Conservation (phyloP, 805 yeast species). For the Pichia thaimueangensis region DNA sequence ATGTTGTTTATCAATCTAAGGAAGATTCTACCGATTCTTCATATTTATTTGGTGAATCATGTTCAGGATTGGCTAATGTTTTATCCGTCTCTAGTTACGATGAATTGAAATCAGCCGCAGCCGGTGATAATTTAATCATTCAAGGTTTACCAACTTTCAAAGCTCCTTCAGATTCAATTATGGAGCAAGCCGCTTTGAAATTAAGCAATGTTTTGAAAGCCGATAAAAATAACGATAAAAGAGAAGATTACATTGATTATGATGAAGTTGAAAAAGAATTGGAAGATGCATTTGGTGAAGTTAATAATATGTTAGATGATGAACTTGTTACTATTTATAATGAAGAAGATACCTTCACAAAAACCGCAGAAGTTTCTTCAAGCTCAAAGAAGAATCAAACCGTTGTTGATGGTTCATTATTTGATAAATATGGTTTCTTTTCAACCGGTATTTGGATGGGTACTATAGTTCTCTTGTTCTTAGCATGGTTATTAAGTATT, state of each 20-base stretch:
- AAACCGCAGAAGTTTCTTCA: neutral
- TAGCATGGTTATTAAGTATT: conserved; percentile 48
- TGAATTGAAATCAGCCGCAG: conserved; percentile 1
- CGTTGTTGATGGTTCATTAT: conserved; percentile 36
- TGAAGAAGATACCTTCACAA: neutral
- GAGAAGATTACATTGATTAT: conserved; percentile 22
- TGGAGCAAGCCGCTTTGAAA: conserved; percentile 16
- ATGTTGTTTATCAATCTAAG: conserved; percentile 19
- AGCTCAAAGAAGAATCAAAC: conserved; percentile 1
- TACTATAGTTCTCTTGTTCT: conserved; percentile 55
- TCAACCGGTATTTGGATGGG: conserved; percentile 79
- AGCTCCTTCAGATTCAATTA: conserved; percentile 13
- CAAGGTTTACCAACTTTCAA: conserved; percentile 30
- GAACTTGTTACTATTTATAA: conserved; percentile 21
- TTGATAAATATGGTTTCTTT: conserved; percentile 63
- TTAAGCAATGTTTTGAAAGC: conserved; percentile 4
- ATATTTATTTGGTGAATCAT: neutral
- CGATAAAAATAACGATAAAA: conserved; percentile 1
- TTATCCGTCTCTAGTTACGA: conserved; percentile 9
- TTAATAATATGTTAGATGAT: conserved; percentile 24
- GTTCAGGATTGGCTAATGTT: neutral
- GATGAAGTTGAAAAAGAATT: conserved; percentile 25
- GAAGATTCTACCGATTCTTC: neutral
- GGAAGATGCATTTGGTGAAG: conserved; percentile 27
- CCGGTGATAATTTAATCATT: conserved; percentile 19